Base-by-base conservation (phyloP, 768 basidiomycete genomes). In the Macrocybe gigantea region DNA sequence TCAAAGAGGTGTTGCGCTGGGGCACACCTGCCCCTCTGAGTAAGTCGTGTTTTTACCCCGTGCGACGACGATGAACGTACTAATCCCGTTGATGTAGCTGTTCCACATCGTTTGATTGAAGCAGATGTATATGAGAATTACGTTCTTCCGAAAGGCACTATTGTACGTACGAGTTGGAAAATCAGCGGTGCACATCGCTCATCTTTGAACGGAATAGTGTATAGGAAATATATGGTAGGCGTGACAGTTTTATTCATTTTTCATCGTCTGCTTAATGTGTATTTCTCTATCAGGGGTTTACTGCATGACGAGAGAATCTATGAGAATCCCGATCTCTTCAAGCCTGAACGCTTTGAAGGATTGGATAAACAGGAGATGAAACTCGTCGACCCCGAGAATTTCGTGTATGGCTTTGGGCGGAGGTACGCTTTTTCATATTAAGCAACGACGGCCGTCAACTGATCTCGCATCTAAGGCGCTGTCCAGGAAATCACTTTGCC, bases 101-200 rank as follows among this genome's bases (percentile, higher is more conserved):
- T 78, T 49, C 77, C 77, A 22, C 77, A 78, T 64, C 68, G 73
- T 45, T 55, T 75, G 37, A 76, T 74, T 69, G 69, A 73, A 51
- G 75, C 76, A 51, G 75, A 77, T 58, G 57, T 67, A n/a, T 80
- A 78, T 57, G 62, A 64, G 46, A 71, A 66, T 32, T 74, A 71
- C 59, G 60, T 65, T 47, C 68, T 79, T 47, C 73, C 75, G 37
- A 60, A 67, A 56, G 75, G 73, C 41, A 60, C 68, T n/a, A 71
- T 64, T 5, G 63, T 75, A 22, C 22, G 22, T 22, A 22, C 22
- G 22, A 22, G 22, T 22, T 22, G 22, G 22, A 1, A 22, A 22
- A 22, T n/a, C n/a, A n/a, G n/a, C n/a, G n/a, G n/a, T n/a, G n/a
- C n/a, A n/a, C n/a, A n/a, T n/a, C n/a, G n/a, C n/a, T 22, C 22